These are phyloP conservation scores for Lasiodiplodia gonubiensis DNA, from an alignment of 2,329 filamentous ascomycete genomes.

Conservation along the genomic window DNA sequence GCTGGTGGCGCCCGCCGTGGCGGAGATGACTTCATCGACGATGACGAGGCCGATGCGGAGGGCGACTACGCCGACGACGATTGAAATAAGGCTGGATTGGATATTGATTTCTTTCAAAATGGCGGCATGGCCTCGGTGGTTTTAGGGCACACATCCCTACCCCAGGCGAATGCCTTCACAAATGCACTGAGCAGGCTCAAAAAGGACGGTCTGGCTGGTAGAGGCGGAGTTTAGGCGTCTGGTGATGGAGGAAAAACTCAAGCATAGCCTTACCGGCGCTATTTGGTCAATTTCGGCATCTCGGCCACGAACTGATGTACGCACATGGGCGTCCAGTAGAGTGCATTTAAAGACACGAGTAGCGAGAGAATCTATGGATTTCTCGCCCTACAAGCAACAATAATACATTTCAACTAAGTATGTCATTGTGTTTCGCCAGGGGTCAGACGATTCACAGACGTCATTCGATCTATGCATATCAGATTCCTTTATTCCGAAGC, in stretches of 20 bases:
- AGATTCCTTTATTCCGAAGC: not conserved
- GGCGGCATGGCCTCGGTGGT: not conserved
- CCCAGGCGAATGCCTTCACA: not conserved
- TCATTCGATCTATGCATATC: not conserved
- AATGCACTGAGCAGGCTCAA: constrained; percentile 2
- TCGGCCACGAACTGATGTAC: not conserved
- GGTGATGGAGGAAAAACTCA: not conserved
- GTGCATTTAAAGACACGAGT: not conserved
- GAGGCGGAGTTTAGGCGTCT: constrained; percentile 28
- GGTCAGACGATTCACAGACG: not conserved
- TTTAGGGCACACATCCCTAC: not conserved
- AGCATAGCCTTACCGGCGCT: not conserved
- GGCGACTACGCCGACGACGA: constrained; percentile 42
- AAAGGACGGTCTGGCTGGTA: constrained; percentile 6
- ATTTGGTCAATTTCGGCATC: not conserved
- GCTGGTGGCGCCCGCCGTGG: constrained; percentile 8
- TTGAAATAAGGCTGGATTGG: constrained; percentile 1
- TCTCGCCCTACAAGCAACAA: not conserved
- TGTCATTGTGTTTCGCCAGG: not conserved
- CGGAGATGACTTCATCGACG: constrained; percentile 44
- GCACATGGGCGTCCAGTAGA: not conserved
- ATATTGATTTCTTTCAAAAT: constrained; percentile 17
- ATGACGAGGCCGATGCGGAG: constrained; percentile 48
- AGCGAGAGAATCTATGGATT: not conserved
- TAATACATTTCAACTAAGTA: not conserved